A percentile compares a stretch with the other conserved stretches of the same genome.
These are phyloP conservation scores for Stephania yunnanensis DNA, from an alignment of 164 flowering plant genomes.

Conservation along the genomic window DNA sequence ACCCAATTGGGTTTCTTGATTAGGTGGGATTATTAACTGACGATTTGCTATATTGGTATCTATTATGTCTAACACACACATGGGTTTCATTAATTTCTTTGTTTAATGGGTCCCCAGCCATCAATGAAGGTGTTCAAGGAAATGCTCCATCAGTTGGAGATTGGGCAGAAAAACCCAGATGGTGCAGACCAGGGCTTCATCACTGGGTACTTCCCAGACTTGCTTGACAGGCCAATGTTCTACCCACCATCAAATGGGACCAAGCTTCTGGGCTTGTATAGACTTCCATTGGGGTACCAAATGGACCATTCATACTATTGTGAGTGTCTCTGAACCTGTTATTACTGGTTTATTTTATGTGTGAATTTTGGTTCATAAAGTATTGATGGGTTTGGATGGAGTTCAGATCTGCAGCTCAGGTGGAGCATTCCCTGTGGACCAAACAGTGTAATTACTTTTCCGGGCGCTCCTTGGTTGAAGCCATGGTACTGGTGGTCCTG, in stretches of 20 bases:
- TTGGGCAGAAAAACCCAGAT: conserved; percentile 56
- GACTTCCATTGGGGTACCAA: conserved; percentile 96
- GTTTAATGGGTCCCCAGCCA: conserved; percentile 49
- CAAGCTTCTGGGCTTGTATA: conserved; percentile 62
- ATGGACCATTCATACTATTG: conserved; percentile 85
- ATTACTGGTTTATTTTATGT: neutral
- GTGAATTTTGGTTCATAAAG: neutral
- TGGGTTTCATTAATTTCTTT: neutral
- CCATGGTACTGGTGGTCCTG: conserved; percentile 99
- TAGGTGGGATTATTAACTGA: too few species aligned
- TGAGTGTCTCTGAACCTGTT: neutral
- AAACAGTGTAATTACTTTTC: conserved; percentile 94
- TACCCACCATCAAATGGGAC: conserved; percentile 66
- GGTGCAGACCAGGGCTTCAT: conserved; percentile 97
- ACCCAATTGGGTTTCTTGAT: too few species aligned
- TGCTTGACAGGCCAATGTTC: conserved; percentile 84
- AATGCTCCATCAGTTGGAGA: conserved; percentile 64
- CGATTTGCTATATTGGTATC: neutral
- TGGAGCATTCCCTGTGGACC: conserved; percentile 96
- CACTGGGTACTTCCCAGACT: conserved; percentile 65
- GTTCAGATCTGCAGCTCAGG: conserved; percentile 65
- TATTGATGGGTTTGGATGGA: neutral
- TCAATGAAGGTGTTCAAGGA: conserved; percentile 66
- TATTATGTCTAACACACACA: neutral
- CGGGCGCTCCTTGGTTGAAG: conserved; percentile 86